Base-by-base conservation (phyloP, 2,329 filamentous ascomycete species). In the Stylonectria norvegica region DNA sequence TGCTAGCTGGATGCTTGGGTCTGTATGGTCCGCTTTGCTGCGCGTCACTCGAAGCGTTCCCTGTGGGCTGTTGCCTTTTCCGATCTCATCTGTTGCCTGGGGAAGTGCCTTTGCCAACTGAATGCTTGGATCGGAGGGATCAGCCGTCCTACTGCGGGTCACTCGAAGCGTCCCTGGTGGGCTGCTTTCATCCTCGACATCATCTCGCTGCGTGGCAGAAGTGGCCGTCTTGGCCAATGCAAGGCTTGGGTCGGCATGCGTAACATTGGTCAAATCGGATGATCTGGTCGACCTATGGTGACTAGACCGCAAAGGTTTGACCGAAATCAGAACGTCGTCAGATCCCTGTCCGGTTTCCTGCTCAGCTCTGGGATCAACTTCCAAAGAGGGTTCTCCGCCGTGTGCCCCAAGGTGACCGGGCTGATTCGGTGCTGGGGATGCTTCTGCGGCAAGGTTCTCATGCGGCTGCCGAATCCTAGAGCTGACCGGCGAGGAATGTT, bases 221-320 rank as follows among this genome's bases (percentile, higher is more conserved):
- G 40, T 35, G 4, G 47, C 41, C 15, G 50, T 49, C 17, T 50
- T 56, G 29, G 50, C 43, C 9, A 57, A 29, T 25, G 50, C 46
- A 23, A 57, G 38, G 28, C 54, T 56, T 6, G 54, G 53, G 34
- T 57, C 54, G 19, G 48, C 41, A 8, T 42, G 43, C 16, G 45
- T 42, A 20, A 49, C 47, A 23, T 54, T 49, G 42, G 36, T 42
- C 4, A 45, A 43, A 12, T 55, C 58, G 15, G 42, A 48, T 17
- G 56, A 56, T 46, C 45, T 46, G 12, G 38, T 52, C 38, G 45
- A 51, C 31, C 45, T 46, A 23, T 57, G 58, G 20, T 55, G 55
- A 45, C 59, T 59, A 20, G n/a, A n/a, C 9, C 62, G 60, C 18
- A 62, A 49, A 12, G 60, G 57, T 35, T 60, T 58, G 23, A 53